These are phyloP conservation scores for Dalechampia spathulata DNA, from an alignment of 441 rosid species.

Conservation along the genomic window DNA sequence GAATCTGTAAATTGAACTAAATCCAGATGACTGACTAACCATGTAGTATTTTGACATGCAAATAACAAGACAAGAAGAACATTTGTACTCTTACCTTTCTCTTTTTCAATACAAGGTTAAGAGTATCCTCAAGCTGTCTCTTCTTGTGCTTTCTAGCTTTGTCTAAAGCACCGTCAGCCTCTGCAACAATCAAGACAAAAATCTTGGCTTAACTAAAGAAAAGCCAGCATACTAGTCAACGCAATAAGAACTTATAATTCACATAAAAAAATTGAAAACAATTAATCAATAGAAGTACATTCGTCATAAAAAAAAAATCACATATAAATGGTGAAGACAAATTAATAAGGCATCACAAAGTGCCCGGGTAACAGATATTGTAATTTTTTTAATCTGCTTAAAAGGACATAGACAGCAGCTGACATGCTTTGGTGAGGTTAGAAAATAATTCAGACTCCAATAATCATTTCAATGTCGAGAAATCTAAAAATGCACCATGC, in stretches of 20 bases:
- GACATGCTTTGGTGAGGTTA: not conserved
- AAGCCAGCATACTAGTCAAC: not conserved
- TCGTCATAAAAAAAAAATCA: not conserved
- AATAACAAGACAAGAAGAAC: not conserved
- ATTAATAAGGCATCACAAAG: not conserved
- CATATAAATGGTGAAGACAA: not conserved
- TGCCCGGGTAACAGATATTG: not conserved
- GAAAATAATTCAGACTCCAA: not conserved
- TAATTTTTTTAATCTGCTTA: not conserved
- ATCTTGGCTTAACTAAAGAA: constrained; percentile 8
- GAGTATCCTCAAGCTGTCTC: constrained; percentile 97
- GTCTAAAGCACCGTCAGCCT: constrained; percentile 97
- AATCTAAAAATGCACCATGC: too few relatives aligned
- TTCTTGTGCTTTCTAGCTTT: constrained; percentile 98
- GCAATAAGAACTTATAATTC: too few relatives aligned
- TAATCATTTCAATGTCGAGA: not conserved
- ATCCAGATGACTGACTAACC: not conserved
- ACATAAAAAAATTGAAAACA: too few relatives aligned
- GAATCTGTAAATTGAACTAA: not conserved
- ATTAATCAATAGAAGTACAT: not conserved
- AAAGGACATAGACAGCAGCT: not conserved
- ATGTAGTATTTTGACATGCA: not conserved
- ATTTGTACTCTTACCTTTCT: constrained; percentile 52
- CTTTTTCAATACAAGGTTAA: constrained; percentile 78
- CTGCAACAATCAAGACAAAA: constrained; percentile 36